Evolutionary conservation across 345 rosid genomes (phyloP).

Genomic region (Pugionium cornutum): DNA sequence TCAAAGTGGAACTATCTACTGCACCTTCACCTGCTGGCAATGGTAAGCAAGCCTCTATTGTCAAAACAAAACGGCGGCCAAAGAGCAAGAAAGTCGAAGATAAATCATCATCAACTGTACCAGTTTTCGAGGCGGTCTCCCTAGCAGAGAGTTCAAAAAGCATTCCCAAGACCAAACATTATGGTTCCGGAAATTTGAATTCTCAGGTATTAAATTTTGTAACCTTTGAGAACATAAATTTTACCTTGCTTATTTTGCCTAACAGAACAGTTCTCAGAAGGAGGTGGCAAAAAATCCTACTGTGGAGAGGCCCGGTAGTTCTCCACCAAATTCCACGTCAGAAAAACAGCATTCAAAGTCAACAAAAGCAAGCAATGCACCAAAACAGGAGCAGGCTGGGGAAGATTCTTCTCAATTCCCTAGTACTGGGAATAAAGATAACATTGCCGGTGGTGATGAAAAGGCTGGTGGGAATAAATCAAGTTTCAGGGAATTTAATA

Average conservation of each 20-base stretch:
- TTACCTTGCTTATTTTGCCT: constrained; percentile 33
- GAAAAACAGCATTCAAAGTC: background rate
- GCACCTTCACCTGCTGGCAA: constrained; percentile 34
- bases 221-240: constrained; percentile 16
- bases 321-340: constrained; percentile 20
- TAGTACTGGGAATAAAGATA: constrained; percentile 20
- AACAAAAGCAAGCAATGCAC: constrained; percentile 40
- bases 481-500: constrained; percentile 32
- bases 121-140: constrained; percentile 37
- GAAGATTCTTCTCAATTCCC: constrained; percentile 49
- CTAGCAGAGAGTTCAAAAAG: constrained; percentile 34
- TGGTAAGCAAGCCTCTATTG: constrained; percentile 39
- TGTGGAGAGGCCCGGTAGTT: constrained; percentile 32
- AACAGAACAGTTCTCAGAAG: constrained; percentile 50
- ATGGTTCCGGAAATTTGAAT: constrained; percentile 35
- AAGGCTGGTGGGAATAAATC: constrained; percentile 24
- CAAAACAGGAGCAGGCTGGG: constrained; percentile 41
- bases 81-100: constrained; percentile 47
- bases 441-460: constrained; percentile 28
- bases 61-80: constrained; percentile 44
- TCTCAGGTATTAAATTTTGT: constrained; percentile 46
- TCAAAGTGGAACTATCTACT: constrained; percentile 31
- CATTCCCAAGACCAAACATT: constrained; percentile 17
- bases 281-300: constrained; percentile 28
- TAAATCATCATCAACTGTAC: constrained; percentile 36